Conservation (phyloP, 345 rosid genomes). For the Populus euphratica region DNA sequence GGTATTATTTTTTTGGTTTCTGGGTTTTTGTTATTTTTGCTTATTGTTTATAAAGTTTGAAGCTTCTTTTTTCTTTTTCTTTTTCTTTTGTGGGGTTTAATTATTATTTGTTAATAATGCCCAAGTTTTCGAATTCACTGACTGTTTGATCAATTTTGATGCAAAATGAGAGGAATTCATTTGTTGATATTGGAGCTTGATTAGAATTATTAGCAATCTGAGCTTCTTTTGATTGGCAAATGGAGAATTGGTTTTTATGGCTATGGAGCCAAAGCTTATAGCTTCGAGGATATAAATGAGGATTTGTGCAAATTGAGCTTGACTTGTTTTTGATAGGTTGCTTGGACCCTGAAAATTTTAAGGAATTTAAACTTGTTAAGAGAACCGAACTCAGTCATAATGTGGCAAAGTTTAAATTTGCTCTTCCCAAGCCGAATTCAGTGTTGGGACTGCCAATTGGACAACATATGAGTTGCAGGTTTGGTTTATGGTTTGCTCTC, state of each 20-base stretch:
- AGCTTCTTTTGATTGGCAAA: neutral
- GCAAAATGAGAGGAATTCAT: neutral
- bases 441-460: slow-evolving; percentile 55
- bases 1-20: slow-evolving; percentile 11
- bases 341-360: slow-evolving; percentile 45
- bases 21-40: neutral
- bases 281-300: neutral
- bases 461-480: slow-evolving; percentile 58
- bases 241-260: neutral
- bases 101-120: neutral
- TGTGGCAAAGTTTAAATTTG: slow-evolving; percentile 47
- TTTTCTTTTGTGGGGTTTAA: neutral
- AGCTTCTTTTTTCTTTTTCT: neutral
- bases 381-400: slow-evolving; percentile 44
- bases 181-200: neutral
- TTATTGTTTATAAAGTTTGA: neutral
- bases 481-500: neutral
- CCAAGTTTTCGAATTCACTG: neutral
- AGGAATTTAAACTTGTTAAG: slow-evolving; percentile 45
- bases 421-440: slow-evolving; percentile 45
- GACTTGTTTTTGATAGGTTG: slow-evolving; percentile 26
- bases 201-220: neutral
- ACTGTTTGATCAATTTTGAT: neutral
- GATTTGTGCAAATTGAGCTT: slow-evolving; percentile 1
- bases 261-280: neutral